phyloP scores from a whole-genome alignment of 805 yeast genomes.

The Yamadazyma ubonensis region DNA sequence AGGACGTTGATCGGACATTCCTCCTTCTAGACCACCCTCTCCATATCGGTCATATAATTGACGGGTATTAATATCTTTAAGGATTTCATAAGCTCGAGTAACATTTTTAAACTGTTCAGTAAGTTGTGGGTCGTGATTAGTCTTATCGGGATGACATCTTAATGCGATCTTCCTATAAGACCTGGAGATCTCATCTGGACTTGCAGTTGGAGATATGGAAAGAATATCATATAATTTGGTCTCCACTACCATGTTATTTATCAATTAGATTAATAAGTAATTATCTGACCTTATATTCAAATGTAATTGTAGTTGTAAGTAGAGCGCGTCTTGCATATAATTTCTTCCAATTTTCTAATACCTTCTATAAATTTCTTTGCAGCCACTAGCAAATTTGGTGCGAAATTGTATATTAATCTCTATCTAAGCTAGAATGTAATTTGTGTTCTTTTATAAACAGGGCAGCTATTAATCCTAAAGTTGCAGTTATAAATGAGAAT shows the following conservation, averaged over 20 bases:
- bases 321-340: slow-evolving; percentile 7
- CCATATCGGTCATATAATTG: slow-evolving; percentile 55
- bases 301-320: not conserved
- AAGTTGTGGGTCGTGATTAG: slow-evolving; percentile 47
- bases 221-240: slow-evolving; percentile 35
- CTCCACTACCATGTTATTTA: slow-evolving; percentile 13
- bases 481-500: slow-evolving; percentile 43
- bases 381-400: not conserved
- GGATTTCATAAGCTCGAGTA: slow-evolving; percentile 64
- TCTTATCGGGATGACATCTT: slow-evolving; percentile 66
- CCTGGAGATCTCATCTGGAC: slow-evolving; percentile 36
- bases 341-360: slow-evolving; percentile 3
- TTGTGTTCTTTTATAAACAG: slow-evolving; percentile 57
- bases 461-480: slow-evolving; percentile 41
- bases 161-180: slow-evolving; percentile 42
- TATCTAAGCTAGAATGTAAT: slow-evolving; percentile 51
- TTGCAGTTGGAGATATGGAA: slow-evolving; percentile 29
- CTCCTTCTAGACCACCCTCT: slow-evolving; percentile 40
- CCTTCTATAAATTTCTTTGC: slow-evolving; percentile 9
- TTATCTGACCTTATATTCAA: not conserved
- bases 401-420: slow-evolving; percentile 24
- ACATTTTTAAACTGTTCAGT: slow-evolving; percentile 59
- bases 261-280: not conserved
- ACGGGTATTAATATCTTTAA: slow-evolving; percentile 48
- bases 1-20: slow-evolving; percentile 4